Percentiles rank a stretch among this genome's conserved stretches.
phyloP scores from a whole-genome alignment of 176 grass and related monocot species.

The Bothriochloa decipiens region DNA sequence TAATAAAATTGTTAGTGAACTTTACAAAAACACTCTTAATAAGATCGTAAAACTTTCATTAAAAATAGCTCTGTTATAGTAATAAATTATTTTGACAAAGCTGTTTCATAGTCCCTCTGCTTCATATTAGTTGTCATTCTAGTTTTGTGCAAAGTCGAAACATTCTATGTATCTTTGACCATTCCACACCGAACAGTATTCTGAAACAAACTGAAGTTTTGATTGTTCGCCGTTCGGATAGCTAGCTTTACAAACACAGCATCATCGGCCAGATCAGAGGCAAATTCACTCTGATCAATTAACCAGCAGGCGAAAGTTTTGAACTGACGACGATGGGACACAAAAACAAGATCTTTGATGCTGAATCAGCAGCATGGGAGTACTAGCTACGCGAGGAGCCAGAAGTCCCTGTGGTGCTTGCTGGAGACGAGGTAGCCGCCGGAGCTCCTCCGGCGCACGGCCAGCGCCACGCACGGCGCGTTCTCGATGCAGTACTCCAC shows the following conservation, averaged over 20 bases:
- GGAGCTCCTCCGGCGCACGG: conserved; percentile 57
- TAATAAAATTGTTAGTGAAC: too few relatives aligned
- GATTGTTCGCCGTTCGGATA: background rate
- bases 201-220: background rate
- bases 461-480: conserved; percentile 72
- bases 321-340: background rate
- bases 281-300: background rate
- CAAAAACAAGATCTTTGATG: background rate
- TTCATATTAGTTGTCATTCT: background rate
- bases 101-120: background rate
- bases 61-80: too few relatives aligned
- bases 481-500: conserved; percentile 77
- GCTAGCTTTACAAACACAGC: conserved; percentile 6
- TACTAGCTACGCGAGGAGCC: conserved; percentile 51
- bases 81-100: background rate
- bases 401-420: conserved; percentile 64
- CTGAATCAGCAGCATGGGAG: background rate
- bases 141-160: background rate
- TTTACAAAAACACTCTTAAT: too few relatives aligned
- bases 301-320: background rate
- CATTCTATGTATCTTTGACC: background rate
- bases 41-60: too few relatives aligned
- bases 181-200: background rate
- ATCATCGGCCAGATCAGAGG: background rate
- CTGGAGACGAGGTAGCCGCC: conserved; percentile 70